A percentile compares a stretch with the other conserved stretches of the same genome.
phyloP scores from a whole-genome alignment of 352 stramenopile genomes.

The Phytophthora pinifolia region DNA sequence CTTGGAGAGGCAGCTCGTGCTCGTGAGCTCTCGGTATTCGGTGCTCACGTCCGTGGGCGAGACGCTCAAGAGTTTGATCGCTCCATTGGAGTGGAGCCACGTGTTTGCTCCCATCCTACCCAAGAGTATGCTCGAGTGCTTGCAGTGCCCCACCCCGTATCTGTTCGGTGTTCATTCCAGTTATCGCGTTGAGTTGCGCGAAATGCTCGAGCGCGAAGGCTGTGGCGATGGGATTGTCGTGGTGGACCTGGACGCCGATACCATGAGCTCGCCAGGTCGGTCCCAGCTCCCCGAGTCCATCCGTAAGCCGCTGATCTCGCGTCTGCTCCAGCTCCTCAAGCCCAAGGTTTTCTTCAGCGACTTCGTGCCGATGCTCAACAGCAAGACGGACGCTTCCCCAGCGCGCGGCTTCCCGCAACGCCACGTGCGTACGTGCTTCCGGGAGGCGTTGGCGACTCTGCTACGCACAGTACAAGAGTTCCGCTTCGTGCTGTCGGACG shows the following conservation, averaged over 20 bases:
- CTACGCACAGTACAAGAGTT: slow-evolving; percentile 70
- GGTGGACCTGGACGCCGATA: slow-evolving; percentile 70
- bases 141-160: slow-evolving; percentile 85
- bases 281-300: slow-evolving; percentile 50
- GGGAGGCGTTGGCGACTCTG: slow-evolving; percentile 47
- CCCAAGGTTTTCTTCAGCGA: slow-evolving; percentile 79
- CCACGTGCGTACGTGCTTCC: slow-evolving; percentile 64
- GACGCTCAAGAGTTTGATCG: slow-evolving; percentile 76
- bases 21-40: slow-evolving; percentile 79
- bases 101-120: slow-evolving; percentile 84
- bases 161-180: slow-evolving; percentile 85
- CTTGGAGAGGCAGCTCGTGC: slow-evolving; percentile 75
- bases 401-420: slow-evolving; percentile 51
- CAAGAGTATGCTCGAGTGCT: slow-evolving; percentile 76
- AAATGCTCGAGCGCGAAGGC: slow-evolving; percentile 77
- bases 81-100: slow-evolving; percentile 83
- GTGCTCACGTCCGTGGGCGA: slow-evolving; percentile 79
- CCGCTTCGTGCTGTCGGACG: slow-evolving; percentile 83
- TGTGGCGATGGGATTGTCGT: slow-evolving; percentile 72
- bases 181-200: slow-evolving; percentile 61
- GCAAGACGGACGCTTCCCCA: slow-evolving; percentile 27
- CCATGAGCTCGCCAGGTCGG: slow-evolving; percentile 43
- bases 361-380: slow-evolving; percentile 63
- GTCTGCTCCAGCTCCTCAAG: slow-evolving; percentile 66
- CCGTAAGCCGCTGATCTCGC: slow-evolving; percentile 41